Evolutionary conservation across 2,329 filamentous ascomycete genomes (phyloP), one percentile per base, ranked within the genome.

Genomic region (Metarhizium album): DNA sequence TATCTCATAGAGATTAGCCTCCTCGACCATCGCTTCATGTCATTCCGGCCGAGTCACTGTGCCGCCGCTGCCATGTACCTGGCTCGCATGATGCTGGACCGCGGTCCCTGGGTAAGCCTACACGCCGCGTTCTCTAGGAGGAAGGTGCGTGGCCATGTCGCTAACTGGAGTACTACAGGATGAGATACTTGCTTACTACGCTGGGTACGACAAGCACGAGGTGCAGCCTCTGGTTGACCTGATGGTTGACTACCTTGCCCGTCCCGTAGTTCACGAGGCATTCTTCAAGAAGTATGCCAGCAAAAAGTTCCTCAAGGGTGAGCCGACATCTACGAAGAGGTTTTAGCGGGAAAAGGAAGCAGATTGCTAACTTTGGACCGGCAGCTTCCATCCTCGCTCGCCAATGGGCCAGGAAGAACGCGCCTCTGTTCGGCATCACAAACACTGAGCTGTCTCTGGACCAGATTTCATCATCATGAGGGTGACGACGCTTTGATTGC

Each of bases 251-350:
- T 98, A 98, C 67, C 84, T 98, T 38, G 86, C 87, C 53, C 83
- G 87, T 13, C 93, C 91, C 24, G 87, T 96, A 49, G 80, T 84
- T 42, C 93, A 98, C 64, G 91, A 97, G 67, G 94, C 93, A 37
- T 96, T 98, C 77, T 97, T 96, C 79, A 95, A 95, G 80, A 98
- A 98, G 72, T 98, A 98, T 68, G 93, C 93, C 51, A 95, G 89
- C 80, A 98, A 97, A 78, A 96, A 95, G 73, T 98, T 97, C 73
- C 74, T 97, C 62, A 98, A 98, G 75, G 90, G 91, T 95, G 82
- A 72, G 78, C 60, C 11, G 20, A 43, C 7, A 22, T 22, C 16
- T 3, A 20, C 33, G 7, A 45, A 51, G 23, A 45, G 47, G 20
- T 24, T 35, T 6, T 49, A 23, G 7, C 40, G 8, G n/a, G 16